Conservation (phyloP, 208 protist genomes). For the Porcisia deanei region DNA sequence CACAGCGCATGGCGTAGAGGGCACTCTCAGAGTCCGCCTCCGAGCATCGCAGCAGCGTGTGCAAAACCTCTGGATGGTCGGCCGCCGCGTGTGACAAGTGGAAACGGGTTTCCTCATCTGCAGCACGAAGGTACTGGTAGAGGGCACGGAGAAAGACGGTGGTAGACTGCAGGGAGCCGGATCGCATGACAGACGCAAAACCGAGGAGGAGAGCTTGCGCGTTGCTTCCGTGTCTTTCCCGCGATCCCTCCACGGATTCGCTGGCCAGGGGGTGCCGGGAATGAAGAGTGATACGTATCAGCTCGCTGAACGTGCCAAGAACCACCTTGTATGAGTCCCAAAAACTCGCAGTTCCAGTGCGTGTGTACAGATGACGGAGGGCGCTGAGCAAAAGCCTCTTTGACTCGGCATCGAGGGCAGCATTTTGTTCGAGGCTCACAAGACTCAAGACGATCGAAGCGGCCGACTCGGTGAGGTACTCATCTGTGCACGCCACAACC, state of each 20-base stretch:
- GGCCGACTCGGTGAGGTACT: constrained; percentile 70
- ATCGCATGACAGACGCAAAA: constrained; percentile 71
- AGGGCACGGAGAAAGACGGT: constrained; percentile 74
- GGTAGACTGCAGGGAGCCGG: constrained; percentile 75
- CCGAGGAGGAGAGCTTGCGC: constrained; percentile 28
- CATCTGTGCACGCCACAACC: constrained; percentile 52
- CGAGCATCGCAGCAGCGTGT: constrained; percentile 65
- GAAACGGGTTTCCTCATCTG: constrained; percentile 34
- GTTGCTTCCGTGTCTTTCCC: background rate
- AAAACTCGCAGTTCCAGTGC: constrained; percentile 40
- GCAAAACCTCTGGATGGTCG: constrained; percentile 46
- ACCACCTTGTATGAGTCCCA: constrained; percentile 75
- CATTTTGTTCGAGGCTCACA: constrained; percentile 56
- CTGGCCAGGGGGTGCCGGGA: background rate
- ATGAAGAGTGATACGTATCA: constrained; percentile 34
- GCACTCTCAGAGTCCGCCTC: constrained; percentile 40
- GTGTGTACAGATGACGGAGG: constrained; percentile 41
- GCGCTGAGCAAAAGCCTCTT: constrained; percentile 35
- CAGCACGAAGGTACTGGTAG: constrained; percentile 57
- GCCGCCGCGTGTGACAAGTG: constrained; percentile 58
- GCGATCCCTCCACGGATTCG: background rate
- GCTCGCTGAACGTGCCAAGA: constrained; percentile 45
- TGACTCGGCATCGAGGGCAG: constrained; percentile 24
- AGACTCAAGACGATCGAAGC: constrained; percentile 74
- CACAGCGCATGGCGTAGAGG: constrained; percentile 62